phyloP scores from a whole-genome alignment of 305 asterid species.

The Fraxinus sp. region DNA sequence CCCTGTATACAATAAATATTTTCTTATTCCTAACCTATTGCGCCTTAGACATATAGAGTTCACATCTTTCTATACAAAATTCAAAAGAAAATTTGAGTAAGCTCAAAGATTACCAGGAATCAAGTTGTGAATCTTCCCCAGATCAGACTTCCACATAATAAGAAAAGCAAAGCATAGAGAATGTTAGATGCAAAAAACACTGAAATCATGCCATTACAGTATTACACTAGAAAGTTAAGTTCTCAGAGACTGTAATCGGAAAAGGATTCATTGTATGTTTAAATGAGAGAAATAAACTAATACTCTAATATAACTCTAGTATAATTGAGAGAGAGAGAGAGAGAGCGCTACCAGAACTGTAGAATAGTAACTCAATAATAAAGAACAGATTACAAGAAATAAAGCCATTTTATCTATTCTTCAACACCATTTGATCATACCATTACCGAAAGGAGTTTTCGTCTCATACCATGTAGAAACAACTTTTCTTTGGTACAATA shows the following conservation, averaged over 20 bases:
- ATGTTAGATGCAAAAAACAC: conserved; percentile 24
- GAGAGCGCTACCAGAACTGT: neutral
- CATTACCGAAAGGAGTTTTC: neutral
- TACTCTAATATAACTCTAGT: neutral
- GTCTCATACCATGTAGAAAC: conserved; percentile 69
- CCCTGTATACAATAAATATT: neutral
- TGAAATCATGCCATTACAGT: conserved; percentile 3
- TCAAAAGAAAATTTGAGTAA: neutral
- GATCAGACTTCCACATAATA: conserved; percentile 65
- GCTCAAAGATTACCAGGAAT: conserved; percentile 56
- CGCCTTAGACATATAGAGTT: neutral
- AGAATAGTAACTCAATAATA: neutral
- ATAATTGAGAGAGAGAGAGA: neutral
- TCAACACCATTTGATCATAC: conserved; percentile 12
- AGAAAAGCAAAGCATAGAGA: conserved; percentile 27
- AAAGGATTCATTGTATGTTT: neutral
- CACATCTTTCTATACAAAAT: neutral
- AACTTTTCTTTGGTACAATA: conserved; percentile 65
- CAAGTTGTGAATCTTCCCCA: conserved; percentile 56
- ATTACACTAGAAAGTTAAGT: conserved; percentile 1
- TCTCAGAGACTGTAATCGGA: neutral
- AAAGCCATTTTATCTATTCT: neutral
- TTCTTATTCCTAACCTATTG: neutral
- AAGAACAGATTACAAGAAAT: neutral
- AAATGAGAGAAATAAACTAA: neutral